These are phyloP conservation scores for Voacanga thouarsii DNA, from an alignment of 257 asterid genomes.

Conservation along the genomic window DNA sequence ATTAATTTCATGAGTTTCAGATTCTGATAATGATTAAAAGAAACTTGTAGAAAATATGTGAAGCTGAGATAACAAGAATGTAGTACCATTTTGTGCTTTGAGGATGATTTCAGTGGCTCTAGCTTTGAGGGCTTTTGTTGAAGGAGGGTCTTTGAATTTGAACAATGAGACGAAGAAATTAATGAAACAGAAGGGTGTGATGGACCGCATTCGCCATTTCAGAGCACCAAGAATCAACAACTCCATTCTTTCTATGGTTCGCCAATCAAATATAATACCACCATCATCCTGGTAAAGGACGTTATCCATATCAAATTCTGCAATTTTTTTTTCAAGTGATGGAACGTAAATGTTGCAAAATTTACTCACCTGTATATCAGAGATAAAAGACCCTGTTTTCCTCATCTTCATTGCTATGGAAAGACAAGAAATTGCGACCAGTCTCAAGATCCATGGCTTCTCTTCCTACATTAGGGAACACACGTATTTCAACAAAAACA, in stretches of 20 bases:
- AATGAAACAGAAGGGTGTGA: conserved; percentile 51
- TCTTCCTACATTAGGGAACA: conserved; percentile 34
- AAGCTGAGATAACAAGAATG: not conserved
- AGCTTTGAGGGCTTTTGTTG: conserved; percentile 40
- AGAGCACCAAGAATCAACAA: conserved; percentile 60
- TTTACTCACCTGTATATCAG: conserved; percentile 41
- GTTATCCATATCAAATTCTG: not conserved
- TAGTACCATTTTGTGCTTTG: conserved; percentile 54
- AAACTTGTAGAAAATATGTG: not conserved
- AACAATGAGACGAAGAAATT: conserved; percentile 47
- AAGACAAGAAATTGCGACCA: conserved; percentile 58
- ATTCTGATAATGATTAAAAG: not conserved
- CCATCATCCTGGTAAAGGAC: conserved; percentile 31
- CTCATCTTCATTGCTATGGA: conserved; percentile 69
- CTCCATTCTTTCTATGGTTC: conserved; percentile 55
- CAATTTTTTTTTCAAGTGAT: not conserved
- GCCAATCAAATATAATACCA: conserved; percentile 31
- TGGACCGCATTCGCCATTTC: conserved; percentile 74
- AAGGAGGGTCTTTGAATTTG: conserved; percentile 31
- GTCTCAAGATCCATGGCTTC: conserved; percentile 61
- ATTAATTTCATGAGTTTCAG: too few relatives aligned
- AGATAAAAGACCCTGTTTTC: conserved; percentile 38
- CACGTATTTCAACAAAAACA: not conserved
- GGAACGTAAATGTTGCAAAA: not conserved
- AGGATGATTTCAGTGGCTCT: conserved; percentile 50